Percentiles rank a stretch among this genome's conserved stretches.
These are phyloP conservation scores for Trichoderma lentiforme DNA, from an alignment of 2,329 filamentous ascomycete genomes.

Conservation along the genomic window DNA sequence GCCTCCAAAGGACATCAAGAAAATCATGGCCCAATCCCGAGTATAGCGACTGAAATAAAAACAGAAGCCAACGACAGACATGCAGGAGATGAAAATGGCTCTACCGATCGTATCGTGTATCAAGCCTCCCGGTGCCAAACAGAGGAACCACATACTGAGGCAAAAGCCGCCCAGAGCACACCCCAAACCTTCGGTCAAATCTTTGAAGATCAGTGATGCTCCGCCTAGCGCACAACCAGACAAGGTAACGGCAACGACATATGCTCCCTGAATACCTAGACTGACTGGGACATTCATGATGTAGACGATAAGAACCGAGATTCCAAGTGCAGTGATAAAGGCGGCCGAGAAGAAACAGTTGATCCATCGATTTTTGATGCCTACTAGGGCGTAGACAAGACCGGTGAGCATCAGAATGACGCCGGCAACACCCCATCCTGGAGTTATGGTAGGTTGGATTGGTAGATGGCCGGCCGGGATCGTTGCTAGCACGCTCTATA, in stretches of 20 bases:
- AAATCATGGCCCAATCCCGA: conserved; percentile 73
- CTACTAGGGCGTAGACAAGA: conserved; percentile 67
- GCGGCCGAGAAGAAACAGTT: conserved; percentile 78
- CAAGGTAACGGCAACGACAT: conserved; percentile 72
- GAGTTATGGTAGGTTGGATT: conserved; percentile 70
- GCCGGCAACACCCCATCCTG: conserved; percentile 76
- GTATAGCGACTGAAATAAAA: conserved; percentile 78
- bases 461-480: conserved; percentile 60
- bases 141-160: conserved; percentile 85
- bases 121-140: conserved; percentile 71
- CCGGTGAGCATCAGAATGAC: conserved; percentile 72
- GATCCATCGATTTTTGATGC: conserved; percentile 76
- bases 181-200: conserved; percentile 76
- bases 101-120: conserved; percentile 60
- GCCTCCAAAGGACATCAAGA: conserved; percentile 74
- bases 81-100: conserved; percentile 70
- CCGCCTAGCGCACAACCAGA: conserved; percentile 73
- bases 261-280: conserved; percentile 77
- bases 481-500: conserved; percentile 35
- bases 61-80: conserved; percentile 66
- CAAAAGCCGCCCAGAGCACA: conserved; percentile 86
- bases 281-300: conserved; percentile 78
- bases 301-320: conserved; percentile 81
- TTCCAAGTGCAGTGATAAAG: conserved; percentile 68
- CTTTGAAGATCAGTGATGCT: conserved; percentile 72